Evolutionary conservation across 345 rosid species (phyloP), one percentile per base, ranked within the genome.

Genomic region (Arabis hirsuta): DNA sequence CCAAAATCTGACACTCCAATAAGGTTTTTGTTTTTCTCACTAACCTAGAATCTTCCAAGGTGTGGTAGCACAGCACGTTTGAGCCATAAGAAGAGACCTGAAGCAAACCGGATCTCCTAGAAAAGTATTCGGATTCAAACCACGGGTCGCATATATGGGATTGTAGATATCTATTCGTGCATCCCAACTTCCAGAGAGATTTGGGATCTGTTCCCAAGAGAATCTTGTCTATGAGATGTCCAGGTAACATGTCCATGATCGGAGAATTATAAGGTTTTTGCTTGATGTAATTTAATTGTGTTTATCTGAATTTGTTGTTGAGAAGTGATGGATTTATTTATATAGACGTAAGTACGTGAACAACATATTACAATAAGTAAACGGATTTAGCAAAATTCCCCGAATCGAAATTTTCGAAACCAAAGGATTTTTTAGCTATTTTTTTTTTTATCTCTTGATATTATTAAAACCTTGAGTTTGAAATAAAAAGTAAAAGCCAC

Each of bases 181-280:
- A 62, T 61, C 13, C 22, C 26, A 61, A 9, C 62, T 31, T 53
- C 16, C 13, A 26, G 3, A 62, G 26, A 53, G 55, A 54, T 42
- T 55, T 72, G 19, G 39, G 76, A 22, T 62, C 46, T 24, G 54
- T 14, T 14, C 6, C 13, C 27, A 72, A 72, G 63, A 72, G 56
- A 20, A 62, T 11, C 46, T 62, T 26, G 24, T 62, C 39, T 3
- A 62, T 2, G 16, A 72, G 62, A 53, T 53, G 13, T 53, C 5
- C 0, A 42, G 69, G 69, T 54, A 72, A 32, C 24, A 9, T 3
- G 5, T 54, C 45, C 69, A 72, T 69, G 14, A 48, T 58, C 8
- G 26, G 12, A 26, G 20, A 1, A 26, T 22, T 2, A 39, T 11
- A 10, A 45, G 14, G n/a, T 5, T 9, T 41, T 12, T 32, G 36